Evolutionary conservation across 2,329 filamentous ascomycete genomes (phyloP), one percentile per base, ranked within the genome.

Genomic region (Curvularia sp.): DNA sequence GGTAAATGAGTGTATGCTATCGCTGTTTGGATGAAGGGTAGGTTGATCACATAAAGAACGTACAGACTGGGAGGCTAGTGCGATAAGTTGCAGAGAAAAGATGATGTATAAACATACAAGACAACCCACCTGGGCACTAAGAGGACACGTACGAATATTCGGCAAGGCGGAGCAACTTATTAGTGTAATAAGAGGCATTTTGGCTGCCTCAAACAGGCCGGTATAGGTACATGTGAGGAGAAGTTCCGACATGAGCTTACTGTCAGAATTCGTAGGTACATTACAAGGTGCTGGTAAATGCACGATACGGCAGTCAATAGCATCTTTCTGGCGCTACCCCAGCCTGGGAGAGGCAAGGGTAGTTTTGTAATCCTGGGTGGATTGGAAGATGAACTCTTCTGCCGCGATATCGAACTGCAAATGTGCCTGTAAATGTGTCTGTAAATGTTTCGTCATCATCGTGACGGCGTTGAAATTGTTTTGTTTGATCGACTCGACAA

Each of bases 291-390:
- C 19, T 60, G 43, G 46, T 56, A 41, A 15, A 48, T 48, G 30
- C 12, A 21, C 3, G 13, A 32, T 36, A 25, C 30, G 30, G 28
- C 25, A 34, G 28, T 15, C 30, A 48, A 36, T n/a, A 21, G 45
- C 23, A 34, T 19, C 30, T 48, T 21, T 48, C 28, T 18, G 19
- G 13, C 19, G 19, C 18, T 15, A 36, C 30, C 23, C 3, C 34
- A n/a, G 19, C 30, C 30, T 10, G 49, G 54, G 53, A 34, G 32
- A 28, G 49, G 45, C 45, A 23, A 48, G 19, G 13, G 9, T 52
- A 57, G 28, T 30, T 51, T 27, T 47, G 60, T n/a, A 36, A 63
- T 27, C 58, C 52, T 54, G 57, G 62, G 15, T 25, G n/a, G 53
- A 48, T 47, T 15, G 9, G 41, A 3, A 43, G 6, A 27, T 10